phyloP scores from a whole-genome alignment of 768 basidiomycete species.

The Rhizopogon vesiculosus region DNA sequence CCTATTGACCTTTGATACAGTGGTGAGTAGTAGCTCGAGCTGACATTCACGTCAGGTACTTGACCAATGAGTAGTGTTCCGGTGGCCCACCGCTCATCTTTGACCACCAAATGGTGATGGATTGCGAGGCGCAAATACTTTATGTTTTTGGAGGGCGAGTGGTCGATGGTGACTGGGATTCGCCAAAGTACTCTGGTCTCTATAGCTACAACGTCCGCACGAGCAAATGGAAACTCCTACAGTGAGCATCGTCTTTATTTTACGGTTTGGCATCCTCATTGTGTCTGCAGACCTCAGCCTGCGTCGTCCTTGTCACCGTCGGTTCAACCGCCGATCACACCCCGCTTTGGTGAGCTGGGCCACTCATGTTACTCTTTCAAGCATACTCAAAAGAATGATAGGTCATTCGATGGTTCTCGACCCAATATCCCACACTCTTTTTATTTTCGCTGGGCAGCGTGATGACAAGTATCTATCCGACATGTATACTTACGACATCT shows the following conservation, averaged over 20 bases:
- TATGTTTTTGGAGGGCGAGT: slow-evolving; percentile 77
- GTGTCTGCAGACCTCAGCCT: slow-evolving; percentile 15
- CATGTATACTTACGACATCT: slow-evolving; percentile 71
- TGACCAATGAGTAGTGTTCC: slow-evolving; percentile 37
- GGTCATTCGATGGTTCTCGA: slow-evolving; percentile 85
- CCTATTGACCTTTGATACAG: slow-evolving; percentile 59
- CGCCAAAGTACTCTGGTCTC: slow-evolving; percentile 61
- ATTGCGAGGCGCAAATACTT: slow-evolving; percentile 62
- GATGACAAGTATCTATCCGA: slow-evolving; percentile 66
- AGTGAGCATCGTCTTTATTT: slow-evolving; percentile 42
- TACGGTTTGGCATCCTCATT: not conserved
- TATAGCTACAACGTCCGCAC: slow-evolving; percentile 66
- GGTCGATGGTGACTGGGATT: slow-evolving; percentile 59
- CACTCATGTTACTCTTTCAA: not conserved
- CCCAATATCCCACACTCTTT: slow-evolving; percentile 48
- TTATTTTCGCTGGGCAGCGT: slow-evolving; percentile 72
- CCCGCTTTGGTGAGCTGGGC: slow-evolving; percentile 50
- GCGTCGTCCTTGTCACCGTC: slow-evolving; percentile 6
- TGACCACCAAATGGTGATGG: slow-evolving; percentile 81
- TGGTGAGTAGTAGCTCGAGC: slow-evolving; percentile 40
- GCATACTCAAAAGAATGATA: slow-evolving; percentile 15
- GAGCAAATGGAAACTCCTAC: slow-evolving; percentile 63
- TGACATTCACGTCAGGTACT: no score
- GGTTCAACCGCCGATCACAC: slow-evolving; percentile 42
- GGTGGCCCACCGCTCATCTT: slow-evolving; percentile 72